phyloP scores from a whole-genome alignment of 1,139 yeast genomes.

The Debaryomycetaceae sp. region DNA sequence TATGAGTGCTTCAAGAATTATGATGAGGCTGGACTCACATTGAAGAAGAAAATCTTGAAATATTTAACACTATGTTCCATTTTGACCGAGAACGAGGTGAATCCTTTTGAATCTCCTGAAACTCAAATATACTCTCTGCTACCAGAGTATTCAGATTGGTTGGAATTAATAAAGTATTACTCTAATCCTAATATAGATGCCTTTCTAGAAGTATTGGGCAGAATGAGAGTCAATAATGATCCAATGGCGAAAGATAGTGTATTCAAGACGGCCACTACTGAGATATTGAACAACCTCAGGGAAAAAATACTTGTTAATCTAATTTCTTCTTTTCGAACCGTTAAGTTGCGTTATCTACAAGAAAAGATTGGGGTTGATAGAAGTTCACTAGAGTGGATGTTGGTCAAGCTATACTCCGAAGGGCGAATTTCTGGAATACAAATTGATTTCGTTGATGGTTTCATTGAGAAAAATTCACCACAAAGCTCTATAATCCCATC shows the following conservation, averaged over 20 bases:
- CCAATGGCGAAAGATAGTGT: slow-evolving; percentile 29
- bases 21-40: slow-evolving; percentile 72
- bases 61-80: slow-evolving; percentile 64
- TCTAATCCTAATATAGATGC: slow-evolving; percentile 25
- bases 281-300: slow-evolving; percentile 29
- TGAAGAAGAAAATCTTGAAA: slow-evolving; percentile 54
- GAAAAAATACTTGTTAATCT: slow-evolving; percentile 26
- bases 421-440: slow-evolving; percentile 42
- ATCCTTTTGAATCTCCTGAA: slow-evolving; percentile 64
- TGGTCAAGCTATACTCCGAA: slow-evolving; percentile 38
- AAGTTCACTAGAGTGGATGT: slow-evolving; percentile 33
- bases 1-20: slow-evolving; percentile 73
- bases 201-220: slow-evolving; percentile 14
- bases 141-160: slow-evolving; percentile 29
- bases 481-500: slow-evolving; percentile 10
- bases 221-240: slow-evolving; percentile 16
- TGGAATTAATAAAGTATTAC: slow-evolving; percentile 28
- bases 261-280: slow-evolving; percentile 22
- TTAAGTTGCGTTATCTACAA: slow-evolving; percentile 25
- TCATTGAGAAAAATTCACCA: slow-evolving; percentile 13
- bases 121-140: slow-evolving; percentile 45
- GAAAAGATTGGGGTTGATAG: slow-evolving; percentile 18
- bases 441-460: slow-evolving; percentile 42
- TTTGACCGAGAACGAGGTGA: slow-evolving; percentile 59
- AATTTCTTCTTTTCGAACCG: slow-evolving; percentile 25